Evolutionary conservation across 352 stramenopile genomes (phyloP), one percentile per base, ranked within the genome.

Genomic region (Phytophthora sp.): DNA sequence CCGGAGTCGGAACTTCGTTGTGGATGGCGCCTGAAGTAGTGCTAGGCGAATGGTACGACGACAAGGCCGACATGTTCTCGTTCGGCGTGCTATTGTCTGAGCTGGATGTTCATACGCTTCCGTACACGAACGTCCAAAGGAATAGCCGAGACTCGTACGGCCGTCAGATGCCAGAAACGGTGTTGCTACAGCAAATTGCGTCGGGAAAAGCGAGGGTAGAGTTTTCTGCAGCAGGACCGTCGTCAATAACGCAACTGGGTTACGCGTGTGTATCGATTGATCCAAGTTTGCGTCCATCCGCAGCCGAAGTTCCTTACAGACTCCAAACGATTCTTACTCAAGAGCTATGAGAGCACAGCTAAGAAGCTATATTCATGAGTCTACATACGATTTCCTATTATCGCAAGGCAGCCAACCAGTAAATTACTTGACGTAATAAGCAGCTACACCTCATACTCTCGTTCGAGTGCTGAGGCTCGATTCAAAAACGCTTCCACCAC

Each of bases 111-210:
- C 61, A 78, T 20, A 69, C 77, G 26, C 74, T 77, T 21, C 73
- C 73, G 43, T 82, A 82, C 57, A 69, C 70, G 51, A 66, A 72
- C 37, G 58, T 55, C 21, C 70, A 74, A 38, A 77, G 80, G 35
- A 49, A n/a, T 7, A 62, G 9, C 11, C 43, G 30, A 15, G 49
- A 54, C 12, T 24, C 26, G 4, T 45, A 42, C 13, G 44, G 43
- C 12, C 39, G 56, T 24, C 28, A 62, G 51, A 28, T 65, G 18
- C 24, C 62, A 5, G 65, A 69, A 13, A 26, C 54, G 4, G 49
- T 39, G 0, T 46, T 74, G 26, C 17, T 66, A 10, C 50, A 66
- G 37, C 54, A 69, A 34, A 37, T 77, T 21, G 41, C 60, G 15
- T 39, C 26, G 8, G 69, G 64, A 2, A 53, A 34, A 13, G 24